These are phyloP conservation scores for Candida verbasci DNA, from an alignment of 805 yeast species.

Conservation along the genomic window DNA sequence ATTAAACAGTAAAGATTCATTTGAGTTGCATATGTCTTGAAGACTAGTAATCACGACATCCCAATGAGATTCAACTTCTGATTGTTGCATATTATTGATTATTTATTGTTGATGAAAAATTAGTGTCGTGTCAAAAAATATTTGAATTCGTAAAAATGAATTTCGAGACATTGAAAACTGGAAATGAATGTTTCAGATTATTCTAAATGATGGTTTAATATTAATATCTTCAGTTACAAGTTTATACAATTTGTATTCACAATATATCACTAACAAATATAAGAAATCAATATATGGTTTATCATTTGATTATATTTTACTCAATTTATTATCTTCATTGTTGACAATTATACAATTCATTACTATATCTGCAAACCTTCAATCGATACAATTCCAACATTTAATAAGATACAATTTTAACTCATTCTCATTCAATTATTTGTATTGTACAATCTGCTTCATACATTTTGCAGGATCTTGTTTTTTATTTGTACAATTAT, in stretches of 20 bases:
- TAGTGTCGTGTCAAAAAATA: neutral
- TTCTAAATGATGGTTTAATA: too few relatives aligned
- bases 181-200: too few relatives aligned
- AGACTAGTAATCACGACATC: conserved; percentile 60
- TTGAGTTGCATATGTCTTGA: conserved; percentile 63
- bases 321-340: neutral
- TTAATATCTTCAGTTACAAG: conserved; percentile 1
- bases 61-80: conserved; percentile 59
- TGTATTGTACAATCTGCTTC: too few relatives aligned
- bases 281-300: conserved; percentile 16
- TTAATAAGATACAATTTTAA: conserved; percentile 30
- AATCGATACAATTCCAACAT: conserved; percentile 4
- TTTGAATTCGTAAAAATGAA: too few relatives aligned
- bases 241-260: conserved; percentile 8
- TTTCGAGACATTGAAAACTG: too few relatives aligned
- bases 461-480: too few relatives aligned
- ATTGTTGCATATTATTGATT: too few relatives aligned
- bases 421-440: too few relatives aligned
- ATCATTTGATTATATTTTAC: conserved; percentile 15
- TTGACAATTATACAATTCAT: too few relatives aligned
- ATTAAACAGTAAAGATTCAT: conserved; percentile 52
- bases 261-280: conserved; percentile 11
- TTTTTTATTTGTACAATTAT: conserved; percentile 23
- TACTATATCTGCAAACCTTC: too few relatives aligned
- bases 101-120: neutral